A percentile compares a stretch with the other conserved stretches of the same genome.
phyloP scores from a whole-genome alignment of 257 asterid genomes.

The Solanum medicagineum region DNA sequence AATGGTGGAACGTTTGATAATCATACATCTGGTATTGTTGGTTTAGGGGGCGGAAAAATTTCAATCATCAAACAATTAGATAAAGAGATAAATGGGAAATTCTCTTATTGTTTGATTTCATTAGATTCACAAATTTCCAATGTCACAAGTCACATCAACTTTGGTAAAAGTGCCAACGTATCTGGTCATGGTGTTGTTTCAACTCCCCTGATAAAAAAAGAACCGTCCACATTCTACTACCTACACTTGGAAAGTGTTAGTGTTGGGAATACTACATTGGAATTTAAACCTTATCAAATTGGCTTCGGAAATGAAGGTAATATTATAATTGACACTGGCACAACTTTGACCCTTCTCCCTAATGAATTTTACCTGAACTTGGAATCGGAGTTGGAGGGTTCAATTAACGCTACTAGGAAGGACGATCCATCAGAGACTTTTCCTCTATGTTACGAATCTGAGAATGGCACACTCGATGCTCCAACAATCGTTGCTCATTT shows the following conservation, averaged over 20 bases:
- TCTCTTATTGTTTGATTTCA: constrained; percentile 5
- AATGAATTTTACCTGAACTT: not conserved
- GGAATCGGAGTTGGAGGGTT: not conserved
- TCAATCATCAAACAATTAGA: constrained; percentile 1
- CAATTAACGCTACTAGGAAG: not conserved
- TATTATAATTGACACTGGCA: constrained; percentile 35
- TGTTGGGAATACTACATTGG: not conserved
- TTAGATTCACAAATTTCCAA: not conserved
- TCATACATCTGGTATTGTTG: not conserved
- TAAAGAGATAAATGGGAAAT: not conserved
- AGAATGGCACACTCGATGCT: no score
- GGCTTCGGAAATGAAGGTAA: constrained; percentile 3
- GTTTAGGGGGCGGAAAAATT: not conserved
- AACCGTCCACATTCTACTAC: no score
- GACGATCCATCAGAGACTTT: not conserved
- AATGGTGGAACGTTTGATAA: not conserved
- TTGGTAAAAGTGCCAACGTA: not conserved
- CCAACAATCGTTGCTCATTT: no score
- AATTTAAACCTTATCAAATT: not conserved
- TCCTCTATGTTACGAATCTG: no score
- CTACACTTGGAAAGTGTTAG: not conserved
- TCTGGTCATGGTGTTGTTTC: not conserved
- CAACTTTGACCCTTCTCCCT: constrained; percentile 15
- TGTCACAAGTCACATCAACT: not conserved
- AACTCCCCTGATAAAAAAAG: not conserved